Evolutionary conservation across 768 basidiomycete genomes (phyloP).

Genomic region (Russula sp.): DNA sequence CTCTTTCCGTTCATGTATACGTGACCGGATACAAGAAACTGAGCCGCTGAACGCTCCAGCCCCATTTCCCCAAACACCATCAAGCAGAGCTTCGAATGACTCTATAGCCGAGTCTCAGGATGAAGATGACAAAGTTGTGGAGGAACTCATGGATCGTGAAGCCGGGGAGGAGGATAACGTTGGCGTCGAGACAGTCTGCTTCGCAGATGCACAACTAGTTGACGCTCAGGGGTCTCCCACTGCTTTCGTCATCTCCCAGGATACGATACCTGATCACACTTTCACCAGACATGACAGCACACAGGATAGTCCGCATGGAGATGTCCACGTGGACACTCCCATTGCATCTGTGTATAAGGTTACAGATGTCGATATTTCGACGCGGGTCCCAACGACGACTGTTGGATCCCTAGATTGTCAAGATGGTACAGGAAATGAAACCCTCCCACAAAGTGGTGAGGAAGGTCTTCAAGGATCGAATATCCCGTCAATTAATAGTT

Average conservation of each 20-base stretch:
- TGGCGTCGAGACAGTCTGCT: background rate
- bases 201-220: background rate
- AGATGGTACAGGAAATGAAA: background rate
- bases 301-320: background rate
- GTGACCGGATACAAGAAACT: background rate
- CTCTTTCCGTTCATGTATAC: background rate
- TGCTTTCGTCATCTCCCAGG: conserved; percentile 1
- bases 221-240: background rate
- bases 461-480: background rate
- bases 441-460: background rate
- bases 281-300: background rate
- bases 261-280: conserved; percentile 5
- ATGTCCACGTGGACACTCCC: background rate
- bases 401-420: background rate
- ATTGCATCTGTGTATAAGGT: background rate
- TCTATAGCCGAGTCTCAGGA: conserved; percentile 5
- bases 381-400: background rate
- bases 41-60: background rate
- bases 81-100: background rate
- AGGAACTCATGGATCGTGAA: conserved; percentile 12
- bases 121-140: conserved; percentile 15
- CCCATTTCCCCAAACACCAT: background rate
- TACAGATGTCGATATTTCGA: background rate
- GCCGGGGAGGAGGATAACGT: background rate
- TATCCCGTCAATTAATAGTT: background rate